A percentile compares a stretch with the other conserved stretches of the same genome.
phyloP scores from a whole-genome alignment of 768 basidiomycete genomes.

The Pulveroboletus sp. region DNA sequence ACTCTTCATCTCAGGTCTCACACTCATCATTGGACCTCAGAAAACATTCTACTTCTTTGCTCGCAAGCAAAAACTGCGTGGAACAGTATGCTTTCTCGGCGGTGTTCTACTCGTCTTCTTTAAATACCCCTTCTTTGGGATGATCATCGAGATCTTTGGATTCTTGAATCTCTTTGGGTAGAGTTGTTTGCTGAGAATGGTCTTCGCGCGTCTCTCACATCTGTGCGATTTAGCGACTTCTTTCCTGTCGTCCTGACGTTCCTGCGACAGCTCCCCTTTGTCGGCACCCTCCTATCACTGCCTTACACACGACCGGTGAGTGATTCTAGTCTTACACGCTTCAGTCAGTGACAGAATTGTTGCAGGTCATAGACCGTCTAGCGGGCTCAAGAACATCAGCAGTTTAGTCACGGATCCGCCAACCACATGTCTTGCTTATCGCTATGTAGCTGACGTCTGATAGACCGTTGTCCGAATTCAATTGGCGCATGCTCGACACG shows the following conservation, averaged over 20 bases:
- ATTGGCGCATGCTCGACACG: slow-evolving; percentile 1
- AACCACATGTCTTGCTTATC: neutral
- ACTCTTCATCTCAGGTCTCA: slow-evolving; percentile 90
- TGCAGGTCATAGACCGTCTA: slow-evolving; percentile 71
- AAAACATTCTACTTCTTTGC: slow-evolving; percentile 99
- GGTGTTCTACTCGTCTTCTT: slow-evolving; percentile 90
- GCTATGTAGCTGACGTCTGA: slow-evolving; percentile 7
- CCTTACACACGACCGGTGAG: slow-evolving; percentile 84
- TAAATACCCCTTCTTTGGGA: slow-evolving; percentile 93
- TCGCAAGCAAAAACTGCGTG: slow-evolving; percentile 89
- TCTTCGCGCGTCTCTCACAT: slow-evolving; percentile 1
- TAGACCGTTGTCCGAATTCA: slow-evolving; percentile 14
- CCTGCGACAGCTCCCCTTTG: slow-evolving; percentile 86
- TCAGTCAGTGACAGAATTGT: slow-evolving; percentile 4
- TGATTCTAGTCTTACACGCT: neutral
- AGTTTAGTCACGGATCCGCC: slow-evolving; percentile 39
- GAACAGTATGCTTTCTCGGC: slow-evolving; percentile 82
- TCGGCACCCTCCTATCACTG: slow-evolving; percentile 80
- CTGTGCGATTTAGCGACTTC: slow-evolving; percentile 67
- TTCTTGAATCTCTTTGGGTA: slow-evolving; percentile 98
- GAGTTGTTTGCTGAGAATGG: neutral
- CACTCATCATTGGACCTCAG: slow-evolving; percentile 93
- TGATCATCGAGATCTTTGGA: slow-evolving; percentile 92
- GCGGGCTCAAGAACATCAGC: slow-evolving; percentile 75
- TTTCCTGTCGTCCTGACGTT: slow-evolving; percentile 99